Conservation (phyloP, 2,329 filamentous ascomycete genomes). For the Hymenoscyphus occultus region DNA sequence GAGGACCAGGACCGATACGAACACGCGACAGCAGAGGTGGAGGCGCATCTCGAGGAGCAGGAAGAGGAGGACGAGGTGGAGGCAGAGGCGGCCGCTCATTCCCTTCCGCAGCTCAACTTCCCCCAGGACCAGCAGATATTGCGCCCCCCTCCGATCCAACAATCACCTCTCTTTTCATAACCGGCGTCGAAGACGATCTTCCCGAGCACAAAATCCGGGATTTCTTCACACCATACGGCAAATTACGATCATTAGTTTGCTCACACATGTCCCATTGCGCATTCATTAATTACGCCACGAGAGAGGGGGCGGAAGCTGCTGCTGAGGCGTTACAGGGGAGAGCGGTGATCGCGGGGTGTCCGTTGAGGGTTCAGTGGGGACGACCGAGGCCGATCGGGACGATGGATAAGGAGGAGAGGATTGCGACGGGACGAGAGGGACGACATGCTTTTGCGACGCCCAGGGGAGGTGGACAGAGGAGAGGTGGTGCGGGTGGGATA, state of each 20-base stretch:
- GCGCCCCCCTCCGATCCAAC: conserved; percentile 78
- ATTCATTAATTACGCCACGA: conserved; percentile 89
- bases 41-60: conserved; percentile 37
- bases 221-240: conserved; percentile 85
- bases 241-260: conserved; percentile 88
- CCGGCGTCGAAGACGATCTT: conserved; percentile 92
- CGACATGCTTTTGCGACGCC: conserved; percentile 54
- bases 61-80: conserved; percentile 40
- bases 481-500: conserved; percentile 31
- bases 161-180: conserved; percentile 91
- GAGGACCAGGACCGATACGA: conserved; percentile 73
- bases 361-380: conserved; percentile 87
- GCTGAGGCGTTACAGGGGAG: conserved; percentile 82
- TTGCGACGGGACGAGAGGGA: conserved; percentile 77
- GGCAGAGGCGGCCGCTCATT: conserved; percentile 53
- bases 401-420: conserved; percentile 82
- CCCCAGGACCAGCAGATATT: conserved; percentile 82
- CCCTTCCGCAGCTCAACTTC: conserved; percentile 68
- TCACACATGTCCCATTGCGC: conserved; percentile 97
- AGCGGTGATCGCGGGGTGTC: conserved; percentile 86
- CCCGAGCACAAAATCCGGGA: conserved; percentile 88
- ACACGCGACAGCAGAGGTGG: conserved; percentile 63
- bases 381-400: conserved; percentile 88
- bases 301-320: conserved; percentile 81
- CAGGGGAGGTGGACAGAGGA: conserved; percentile 39